A percentile compares a stretch with the other conserved stretches of the same genome.
Evolutionary conservation across 1,284 basidiomycete species (phyloP).

Genomic region (Xerocomus cyaneibrunnescens): DNA sequence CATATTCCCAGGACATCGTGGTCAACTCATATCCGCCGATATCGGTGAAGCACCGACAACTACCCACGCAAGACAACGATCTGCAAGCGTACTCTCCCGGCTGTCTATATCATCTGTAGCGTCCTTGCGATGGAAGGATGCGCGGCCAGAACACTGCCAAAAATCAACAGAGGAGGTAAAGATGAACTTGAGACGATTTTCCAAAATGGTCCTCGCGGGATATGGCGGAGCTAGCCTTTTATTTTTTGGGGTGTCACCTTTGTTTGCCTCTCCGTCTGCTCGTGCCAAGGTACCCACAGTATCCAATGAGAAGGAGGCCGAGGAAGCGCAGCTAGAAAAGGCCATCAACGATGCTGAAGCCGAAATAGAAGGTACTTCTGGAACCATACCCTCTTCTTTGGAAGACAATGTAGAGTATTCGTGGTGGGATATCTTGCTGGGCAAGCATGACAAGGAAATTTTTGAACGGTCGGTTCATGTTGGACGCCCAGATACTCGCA

Average conservation of each 20-base stretch:
- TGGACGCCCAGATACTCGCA: conserved; percentile 26
- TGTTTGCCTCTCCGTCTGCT: conserved; percentile 31
- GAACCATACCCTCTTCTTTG: conserved; percentile 19
- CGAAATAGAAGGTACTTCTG: conserved; percentile 52
- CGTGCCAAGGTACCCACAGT: conserved; percentile 27
- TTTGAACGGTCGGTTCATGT: conserved; percentile 57
- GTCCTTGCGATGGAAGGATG: conserved; percentile 29
- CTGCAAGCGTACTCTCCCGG: conserved; percentile 30
- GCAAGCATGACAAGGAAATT: conserved; percentile 76
- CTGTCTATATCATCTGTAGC: conserved; percentile 34
- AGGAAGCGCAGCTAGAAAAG: conserved; percentile 59
- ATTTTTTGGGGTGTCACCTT: conserved; percentile 70
- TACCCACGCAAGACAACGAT: conserved; percentile 28
- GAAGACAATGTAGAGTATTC: conserved; percentile 47
- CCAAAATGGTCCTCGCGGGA: conserved; percentile 76
- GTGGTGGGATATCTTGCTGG: conserved; percentile 78
- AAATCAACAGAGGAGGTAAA: conserved; percentile 57
- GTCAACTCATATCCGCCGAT: conserved; percentile 70
- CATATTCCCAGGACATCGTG: conserved; percentile 58
- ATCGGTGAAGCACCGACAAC: conserved; percentile 55
- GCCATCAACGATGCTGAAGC: conserved; percentile 70
- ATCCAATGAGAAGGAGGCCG: conserved; percentile 45
- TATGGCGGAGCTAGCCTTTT: conserved; percentile 76
- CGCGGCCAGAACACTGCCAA: conserved; percentile 28
- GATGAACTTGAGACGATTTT: conserved; percentile 65